These are phyloP conservation scores for Calocybe gangraenosa DNA, from an alignment of 768 basidiomycete species.

Conservation along the genomic window DNA sequence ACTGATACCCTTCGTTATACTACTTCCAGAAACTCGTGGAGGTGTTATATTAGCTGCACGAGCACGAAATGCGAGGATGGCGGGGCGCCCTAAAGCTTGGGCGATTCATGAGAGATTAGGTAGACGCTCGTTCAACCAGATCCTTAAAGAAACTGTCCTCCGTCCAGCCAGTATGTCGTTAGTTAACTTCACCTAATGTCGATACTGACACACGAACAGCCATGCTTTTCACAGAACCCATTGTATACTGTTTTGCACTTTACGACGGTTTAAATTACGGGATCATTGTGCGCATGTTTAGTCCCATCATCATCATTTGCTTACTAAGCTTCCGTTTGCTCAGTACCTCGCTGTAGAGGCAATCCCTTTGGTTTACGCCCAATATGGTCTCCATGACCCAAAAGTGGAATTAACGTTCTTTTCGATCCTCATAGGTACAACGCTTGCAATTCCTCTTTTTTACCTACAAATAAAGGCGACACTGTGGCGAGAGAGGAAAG, in stretches of 20 bases:
- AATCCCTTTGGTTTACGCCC: conserved; percentile 17
- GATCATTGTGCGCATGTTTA: conserved; percentile 13
- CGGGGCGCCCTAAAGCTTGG: conserved; percentile 14
- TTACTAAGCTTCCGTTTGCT: not conserved
- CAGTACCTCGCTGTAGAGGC: conserved; percentile 21
- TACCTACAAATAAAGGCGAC: conserved; percentile 17
- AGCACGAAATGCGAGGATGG: conserved; percentile 12
- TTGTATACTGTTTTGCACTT: conserved; percentile 20
- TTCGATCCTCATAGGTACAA: conserved; percentile 14
- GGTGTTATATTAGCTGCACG: conserved; percentile 17
- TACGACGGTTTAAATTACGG: conserved; percentile 21
- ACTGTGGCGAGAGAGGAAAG: conserved; percentile 15
- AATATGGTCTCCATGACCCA: conserved; percentile 14
- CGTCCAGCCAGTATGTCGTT: conserved; percentile 16
- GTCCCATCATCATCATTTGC: not conserved
- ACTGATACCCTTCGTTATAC: conserved; percentile 14
- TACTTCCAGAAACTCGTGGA: conserved; percentile 20
- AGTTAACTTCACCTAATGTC: not conserved
- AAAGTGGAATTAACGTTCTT: conserved; percentile 16
- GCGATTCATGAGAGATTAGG: conserved; percentile 16
- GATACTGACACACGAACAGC: conserved; percentile 2
- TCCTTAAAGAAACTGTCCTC: conserved; percentile 16
- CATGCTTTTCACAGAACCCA: conserved; percentile 21
- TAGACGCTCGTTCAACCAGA: conserved; percentile 14
- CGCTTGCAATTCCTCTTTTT: conserved; percentile 17